Conservation (phyloP, 1,284 basidiomycete genomes). For the Ustilago trichophora region DNA sequence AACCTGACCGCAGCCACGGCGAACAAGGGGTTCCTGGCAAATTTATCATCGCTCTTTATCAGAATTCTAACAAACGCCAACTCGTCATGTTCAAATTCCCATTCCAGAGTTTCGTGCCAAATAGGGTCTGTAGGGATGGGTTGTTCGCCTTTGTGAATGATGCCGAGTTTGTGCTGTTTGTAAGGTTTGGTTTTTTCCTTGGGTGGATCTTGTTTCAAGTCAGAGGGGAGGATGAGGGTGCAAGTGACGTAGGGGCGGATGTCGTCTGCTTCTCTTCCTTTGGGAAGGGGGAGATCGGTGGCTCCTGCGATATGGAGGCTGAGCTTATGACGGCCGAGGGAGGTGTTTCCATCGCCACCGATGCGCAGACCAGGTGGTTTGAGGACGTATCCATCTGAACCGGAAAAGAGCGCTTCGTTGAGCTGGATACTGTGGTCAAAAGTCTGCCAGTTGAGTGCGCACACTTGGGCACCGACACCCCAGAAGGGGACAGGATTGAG, state of each 20-base stretch:
- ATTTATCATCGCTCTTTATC: conserved; percentile 60
- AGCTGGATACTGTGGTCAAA: conserved; percentile 67
- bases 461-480: conserved; percentile 73
- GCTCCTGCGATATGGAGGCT: conserved; percentile 54
- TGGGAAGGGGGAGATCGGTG: conserved; percentile 52
- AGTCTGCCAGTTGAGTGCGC: conserved; percentile 74
- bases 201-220: conserved; percentile 30
- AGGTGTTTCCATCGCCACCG: conserved; percentile 41
- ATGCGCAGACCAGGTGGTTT: conserved; percentile 68
- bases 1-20: conserved; percentile 51
- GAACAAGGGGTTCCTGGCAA: conserved; percentile 55
- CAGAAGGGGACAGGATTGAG: conserved; percentile 69
- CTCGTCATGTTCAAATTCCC: conserved; percentile 54
- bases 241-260: conserved; percentile 59
- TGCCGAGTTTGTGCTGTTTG: conserved; percentile 50
- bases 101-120: conserved; percentile 55
- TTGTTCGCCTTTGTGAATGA: conserved; percentile 49
- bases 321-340: conserved; percentile 34
- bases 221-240: conserved; percentile 51
- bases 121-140: conserved; percentile 51
- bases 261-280: conserved; percentile 46
- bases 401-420: conserved; percentile 75
- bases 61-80: conserved; percentile 54
- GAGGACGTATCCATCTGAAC: conserved; percentile 72
- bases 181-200: conserved; percentile 55